Conservation (phyloP, 495 filamentous ascomycete genomes). For the Rostrohypoxylon terebratum region DNA sequence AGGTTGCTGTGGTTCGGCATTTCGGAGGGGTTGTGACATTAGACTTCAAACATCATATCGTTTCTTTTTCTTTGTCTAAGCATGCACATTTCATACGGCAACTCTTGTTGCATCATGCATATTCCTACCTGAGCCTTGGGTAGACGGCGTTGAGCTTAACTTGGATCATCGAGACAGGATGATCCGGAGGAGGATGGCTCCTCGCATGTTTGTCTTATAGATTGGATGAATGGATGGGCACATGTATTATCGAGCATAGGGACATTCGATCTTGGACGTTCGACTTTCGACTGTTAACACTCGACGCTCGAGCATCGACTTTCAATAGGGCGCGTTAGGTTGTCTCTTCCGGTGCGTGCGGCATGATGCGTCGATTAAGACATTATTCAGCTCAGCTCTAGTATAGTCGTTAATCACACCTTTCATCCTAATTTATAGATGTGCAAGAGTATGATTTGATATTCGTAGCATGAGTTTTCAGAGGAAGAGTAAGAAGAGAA, state of each 20-base stretch:
- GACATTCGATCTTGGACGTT: constrained; percentile 2
- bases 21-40: constrained; percentile 25
- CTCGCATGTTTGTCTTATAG: constrained; percentile 33
- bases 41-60: constrained; percentile 36
- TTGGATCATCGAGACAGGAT: constrained; percentile 26
- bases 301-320: constrained; percentile 4
- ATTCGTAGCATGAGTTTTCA: neutral
- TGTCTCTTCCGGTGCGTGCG: constrained; percentile 19
- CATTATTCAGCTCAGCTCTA: constrained; percentile 19
- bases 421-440: neutral
- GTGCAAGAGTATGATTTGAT: neutral
- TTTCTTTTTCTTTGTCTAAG: constrained; percentile 9
- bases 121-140: constrained; percentile 35
- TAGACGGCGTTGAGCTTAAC: constrained; percentile 46
- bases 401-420: constrained; percentile 14
- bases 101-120: constrained; percentile 31
- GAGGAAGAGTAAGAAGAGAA: neutral
- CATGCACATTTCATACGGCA: constrained; percentile 29
- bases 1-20: constrained; percentile 4
- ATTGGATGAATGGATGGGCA: constrained; percentile 11
- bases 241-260: constrained; percentile 10
- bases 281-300: too few species aligned
- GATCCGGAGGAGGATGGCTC: constrained; percentile 46
- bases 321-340: constrained; percentile 14
- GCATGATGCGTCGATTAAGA: constrained; percentile 21